Base-by-base conservation (phyloP, 2,329 filamentous ascomycete species). In the Ceratocystis huliohia region DNA sequence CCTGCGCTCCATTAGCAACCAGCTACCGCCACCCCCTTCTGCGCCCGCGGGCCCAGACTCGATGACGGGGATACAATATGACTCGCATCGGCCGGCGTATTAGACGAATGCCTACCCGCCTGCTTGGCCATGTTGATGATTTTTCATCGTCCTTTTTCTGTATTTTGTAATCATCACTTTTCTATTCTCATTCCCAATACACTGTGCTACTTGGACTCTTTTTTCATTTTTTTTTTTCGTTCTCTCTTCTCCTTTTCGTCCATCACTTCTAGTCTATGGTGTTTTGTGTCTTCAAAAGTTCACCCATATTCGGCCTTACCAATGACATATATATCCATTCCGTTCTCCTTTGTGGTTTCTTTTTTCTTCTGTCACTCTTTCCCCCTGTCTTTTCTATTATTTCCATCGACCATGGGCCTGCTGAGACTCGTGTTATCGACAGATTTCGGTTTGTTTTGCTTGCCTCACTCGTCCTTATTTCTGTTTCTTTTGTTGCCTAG, bases 51-150 rank as follows among this genome's bases (percentile, higher is more conserved):
- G 74, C 0, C 80, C 84, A 1, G 84, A 87, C 25, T 82, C 82
- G 0, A 87, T 87, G 84, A 85, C 82, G 1, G 84, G 84, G 1
- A 83, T 87, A 5, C 84, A 86, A 71, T 87, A 87, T 64, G 82
- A 84, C 41, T 66, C 65, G 30, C 64, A 66, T 33, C 64, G 64
- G 28, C 64, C 61, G 15, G 48, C 64, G 7, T 64, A 64, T 50
- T 68, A 68, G 33, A 30, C 5, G 17, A 28, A 46, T n/a, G 37
- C 37, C 37, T 41, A 5, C 3, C 37, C 37, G 37, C 13, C 37
- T 13, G 37, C 37, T 13, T 13, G 3, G 53, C 15, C 20, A 20
- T 41, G 20, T 37, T 44, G 13, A 37, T 59, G 17, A 41, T 20
- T 25, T 25, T 22, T n/a, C 6, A 37, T 33, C 44, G 37, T 5